Conservation (phyloP, 1,139 yeast genomes). For the Debaryomyces sp. region DNA sequence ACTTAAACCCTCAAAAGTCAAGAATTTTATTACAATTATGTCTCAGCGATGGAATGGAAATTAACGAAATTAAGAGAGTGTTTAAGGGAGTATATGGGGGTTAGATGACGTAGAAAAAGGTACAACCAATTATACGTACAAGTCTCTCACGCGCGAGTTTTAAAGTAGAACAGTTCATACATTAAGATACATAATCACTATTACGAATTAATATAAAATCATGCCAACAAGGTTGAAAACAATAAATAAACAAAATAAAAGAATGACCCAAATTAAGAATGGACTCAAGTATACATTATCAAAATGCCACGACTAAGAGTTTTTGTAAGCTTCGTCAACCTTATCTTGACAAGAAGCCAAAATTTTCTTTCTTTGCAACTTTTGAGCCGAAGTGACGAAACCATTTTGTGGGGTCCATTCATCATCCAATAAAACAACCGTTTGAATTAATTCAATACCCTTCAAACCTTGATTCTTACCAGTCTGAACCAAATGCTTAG, state of each 20-base stretch:
- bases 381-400: slow-evolving; percentile 92
- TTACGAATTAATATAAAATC: background rate
- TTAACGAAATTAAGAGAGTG: slow-evolving; percentile 44
- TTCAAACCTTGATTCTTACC: slow-evolving; percentile 80
- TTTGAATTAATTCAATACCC: slow-evolving; percentile 85
- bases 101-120: background rate
- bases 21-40: slow-evolving; percentile 64
- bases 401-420: slow-evolving; percentile 99
- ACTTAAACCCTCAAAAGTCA: slow-evolving; percentile 68
- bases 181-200: background rate
- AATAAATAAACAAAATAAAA: background rate
- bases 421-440: slow-evolving; percentile 76
- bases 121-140: background rate
- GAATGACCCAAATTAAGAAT: background rate
- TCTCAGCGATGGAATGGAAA: slow-evolving; percentile 43
- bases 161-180: background rate
- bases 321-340: slow-evolving; percentile 59
- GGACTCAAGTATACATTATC: background rate
- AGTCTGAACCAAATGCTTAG: slow-evolving; percentile 64
- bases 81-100: slow-evolving; percentile 46
- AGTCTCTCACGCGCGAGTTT: background rate
- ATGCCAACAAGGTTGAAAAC: background rate
- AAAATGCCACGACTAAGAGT: slow-evolving; percentile 5
- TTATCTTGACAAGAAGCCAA: slow-evolving; percentile 60
- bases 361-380: slow-evolving; percentile 92